Percentiles rank a stretch among this genome's conserved stretches.
phyloP scores from a whole-genome alignment of 257 asterid species.

The Phtheirospermum japonicum region DNA sequence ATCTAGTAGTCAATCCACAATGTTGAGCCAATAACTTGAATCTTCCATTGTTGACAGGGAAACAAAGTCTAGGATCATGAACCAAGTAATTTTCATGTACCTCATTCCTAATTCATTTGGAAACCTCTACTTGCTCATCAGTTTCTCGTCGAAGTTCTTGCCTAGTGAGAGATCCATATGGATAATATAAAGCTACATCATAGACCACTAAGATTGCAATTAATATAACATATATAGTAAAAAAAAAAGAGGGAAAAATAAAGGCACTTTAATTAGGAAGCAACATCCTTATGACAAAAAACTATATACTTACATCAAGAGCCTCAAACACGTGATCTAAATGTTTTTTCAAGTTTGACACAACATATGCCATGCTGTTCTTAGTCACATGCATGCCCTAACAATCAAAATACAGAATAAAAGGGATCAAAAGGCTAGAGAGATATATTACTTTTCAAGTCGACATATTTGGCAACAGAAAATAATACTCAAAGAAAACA shows the following conservation, averaged over 20 bases:
- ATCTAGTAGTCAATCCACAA: not conserved
- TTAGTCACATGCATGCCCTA: constrained; percentile 96
- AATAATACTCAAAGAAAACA: not conserved
- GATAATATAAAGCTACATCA: constrained; percentile 3
- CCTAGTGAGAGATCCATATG: constrained; percentile 37
- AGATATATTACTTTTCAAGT: not conserved
- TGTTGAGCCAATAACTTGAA: not conserved
- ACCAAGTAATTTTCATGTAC: constrained; percentile 32
- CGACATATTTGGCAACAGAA: too few species aligned
- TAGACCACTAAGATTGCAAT: too few species aligned
- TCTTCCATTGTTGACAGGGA: too few species aligned
- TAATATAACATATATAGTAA: too few species aligned
- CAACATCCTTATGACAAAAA: not conserved
- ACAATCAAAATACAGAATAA: constrained; percentile 22
- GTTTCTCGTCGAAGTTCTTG: constrained; percentile 84
- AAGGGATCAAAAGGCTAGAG: constrained; percentile 1
- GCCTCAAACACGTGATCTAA: constrained; percentile 78
- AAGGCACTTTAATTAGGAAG: too few species aligned
- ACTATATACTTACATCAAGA: constrained; percentile 59
- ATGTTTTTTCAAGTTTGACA: constrained; percentile 83
- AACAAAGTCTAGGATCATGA: too few species aligned
- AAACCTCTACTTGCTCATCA: constrained; percentile 80
- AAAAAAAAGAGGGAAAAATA: too few species aligned
- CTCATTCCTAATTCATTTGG: constrained; percentile 69
- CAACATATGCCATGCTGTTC: constrained; percentile 78